Percentiles rank a stretch among this genome's conserved stretches.
Evolutionary conservation across 2,329 filamentous ascomycete species (phyloP).

Genomic region (Didymella pomorum): DNA sequence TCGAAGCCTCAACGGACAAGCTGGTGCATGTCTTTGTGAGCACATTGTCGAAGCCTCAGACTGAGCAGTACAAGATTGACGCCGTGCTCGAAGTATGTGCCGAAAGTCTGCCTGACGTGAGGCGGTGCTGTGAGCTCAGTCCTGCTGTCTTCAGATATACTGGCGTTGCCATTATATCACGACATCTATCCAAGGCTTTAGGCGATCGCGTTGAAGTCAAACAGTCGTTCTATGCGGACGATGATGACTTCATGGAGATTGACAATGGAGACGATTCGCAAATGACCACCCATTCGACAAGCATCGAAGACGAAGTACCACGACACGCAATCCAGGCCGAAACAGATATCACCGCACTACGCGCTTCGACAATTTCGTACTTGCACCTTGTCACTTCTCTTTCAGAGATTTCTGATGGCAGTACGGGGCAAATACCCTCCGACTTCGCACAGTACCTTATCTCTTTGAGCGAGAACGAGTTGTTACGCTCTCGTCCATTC

Average conservation of each 20-base stretch:
- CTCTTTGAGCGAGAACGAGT: constrained; percentile 38
- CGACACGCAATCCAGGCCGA: constrained; percentile 54
- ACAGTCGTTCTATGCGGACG: constrained; percentile 44
- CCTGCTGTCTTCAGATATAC: constrained; percentile 30
- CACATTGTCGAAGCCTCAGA: constrained; percentile 49
- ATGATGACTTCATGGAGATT: constrained; percentile 70
- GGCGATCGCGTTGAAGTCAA: constrained; percentile 39
- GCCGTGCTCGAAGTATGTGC: constrained; percentile 51
- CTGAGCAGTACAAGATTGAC: constrained; percentile 55
- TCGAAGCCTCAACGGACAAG: constrained; percentile 33
- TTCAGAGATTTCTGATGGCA: constrained; percentile 18
- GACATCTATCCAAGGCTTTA: constrained; percentile 43
- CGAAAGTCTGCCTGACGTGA: constrained; percentile 43
- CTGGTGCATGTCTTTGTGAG: constrained; percentile 41
- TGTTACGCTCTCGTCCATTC: constrained; percentile 44
- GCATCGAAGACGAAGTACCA: constrained; percentile 50
- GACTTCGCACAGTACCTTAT: constrained; percentile 41
- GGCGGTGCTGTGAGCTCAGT: constrained; percentile 24
- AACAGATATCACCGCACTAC: constrained; percentile 39
- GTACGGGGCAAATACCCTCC: constrained; percentile 31
- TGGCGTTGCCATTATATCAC: constrained; percentile 47
- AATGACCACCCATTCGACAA: constrained; percentile 57
- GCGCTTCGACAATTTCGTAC: constrained; percentile 42
- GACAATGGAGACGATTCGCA: constrained; percentile 71
- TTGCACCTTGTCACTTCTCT: constrained; percentile 39